Evolutionary conservation across 345 rosid species (phyloP), one percentile per base, ranked within the genome.

Genomic region (Citrus medica): DNA sequence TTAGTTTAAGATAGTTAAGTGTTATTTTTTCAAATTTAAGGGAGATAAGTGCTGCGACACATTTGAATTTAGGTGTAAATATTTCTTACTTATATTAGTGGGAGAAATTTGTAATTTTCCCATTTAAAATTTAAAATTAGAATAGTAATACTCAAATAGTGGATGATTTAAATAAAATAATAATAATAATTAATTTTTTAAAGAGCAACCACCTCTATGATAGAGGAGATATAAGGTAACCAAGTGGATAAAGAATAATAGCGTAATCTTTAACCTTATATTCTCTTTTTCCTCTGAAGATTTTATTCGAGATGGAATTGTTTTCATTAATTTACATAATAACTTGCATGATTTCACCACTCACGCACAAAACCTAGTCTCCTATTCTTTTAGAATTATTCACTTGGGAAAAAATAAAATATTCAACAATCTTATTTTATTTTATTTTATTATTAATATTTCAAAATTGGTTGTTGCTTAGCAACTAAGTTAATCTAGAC

Each of bases 281-380:
- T 69, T 68, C 62, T 35, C 75, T 71, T 27, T 28, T 71, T 46
- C 19, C 27, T 37, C 24, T 21, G 12, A 72, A 71, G 86, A 84
- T 81, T 76, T 84, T 78, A 84, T 84, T 84, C 89, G 12, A 51
- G 40, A 38, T 53, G 25, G 46, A 69, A 76, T 37, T 55, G 42
- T 51, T 75, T 68, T 67, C 3, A 24, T 59, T 74, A 19, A 30
- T 48, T 72, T 66, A 32, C 37, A 14, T 13, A 38, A 70, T 40
- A 78, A 75, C 73, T 78, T 75, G 83, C 80, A 71, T 74, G 62
- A 74, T 46, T 77, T 70, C 38, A 58, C 19, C 37, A 56, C 38
- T 79, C 37, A 60, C 61, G 69, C 67, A 81, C 76, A 74, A 9
- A 61, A 76, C 63, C 51, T 37, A 48, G 53, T 63, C 19, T 28